phyloP scores from a whole-genome alignment of 495 filamentous ascomycete species.

The Penicillium goetzii region DNA sequence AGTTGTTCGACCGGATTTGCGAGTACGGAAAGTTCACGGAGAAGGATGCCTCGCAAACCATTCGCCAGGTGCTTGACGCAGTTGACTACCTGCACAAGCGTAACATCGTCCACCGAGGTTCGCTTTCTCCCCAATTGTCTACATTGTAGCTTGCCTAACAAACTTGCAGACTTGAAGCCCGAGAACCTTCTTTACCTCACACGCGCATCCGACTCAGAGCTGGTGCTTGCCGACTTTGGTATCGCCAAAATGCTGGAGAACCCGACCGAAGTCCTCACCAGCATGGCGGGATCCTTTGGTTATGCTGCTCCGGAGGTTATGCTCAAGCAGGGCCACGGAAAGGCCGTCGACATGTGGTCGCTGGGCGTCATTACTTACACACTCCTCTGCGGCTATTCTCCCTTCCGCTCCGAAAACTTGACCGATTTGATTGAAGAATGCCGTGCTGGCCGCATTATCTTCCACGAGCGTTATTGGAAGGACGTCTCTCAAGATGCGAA shows the following conservation, averaged over 20 bases:
- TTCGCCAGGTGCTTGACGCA: slow-evolving; percentile 91
- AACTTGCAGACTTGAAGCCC: slow-evolving; percentile 84
- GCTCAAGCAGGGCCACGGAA: slow-evolving; percentile 96
- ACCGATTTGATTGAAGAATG: slow-evolving; percentile 96
- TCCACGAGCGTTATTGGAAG: slow-evolving; percentile 98
- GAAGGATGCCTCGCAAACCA: slow-evolving; percentile 96
- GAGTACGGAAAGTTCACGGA: slow-evolving; percentile 98
- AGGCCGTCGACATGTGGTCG: slow-evolving; percentile 99
- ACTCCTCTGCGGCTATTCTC: slow-evolving; percentile 97
- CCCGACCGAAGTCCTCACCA: slow-evolving; percentile 87
- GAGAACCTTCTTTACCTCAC: slow-evolving; percentile 97
- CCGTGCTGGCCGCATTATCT: slow-evolving; percentile 83
- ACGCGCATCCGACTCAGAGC: slow-evolving; percentile 70
- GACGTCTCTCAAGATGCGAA: slow-evolving; percentile 96
- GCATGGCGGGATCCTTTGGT: slow-evolving; percentile 98
- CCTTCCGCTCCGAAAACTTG: slow-evolving; percentile 93
- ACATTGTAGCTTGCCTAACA: slow-evolving; percentile 14
- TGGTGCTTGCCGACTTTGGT: slow-evolving; percentile 96
- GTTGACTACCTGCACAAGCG: slow-evolving; percentile 94
- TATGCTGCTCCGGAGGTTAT: slow-evolving; percentile 99
- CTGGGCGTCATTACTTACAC: slow-evolving; percentile 99
- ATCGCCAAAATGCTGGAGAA: slow-evolving; percentile 98
- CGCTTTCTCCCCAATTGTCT: slow-evolving; percentile 17
- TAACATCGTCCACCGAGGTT: slow-evolving; percentile 96
- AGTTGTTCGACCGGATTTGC: slow-evolving; percentile 98